These are phyloP conservation scores for Aureobasidium sp. DNA, from an alignment of 2,329 filamentous ascomycete genomes.

Conservation along the genomic window DNA sequence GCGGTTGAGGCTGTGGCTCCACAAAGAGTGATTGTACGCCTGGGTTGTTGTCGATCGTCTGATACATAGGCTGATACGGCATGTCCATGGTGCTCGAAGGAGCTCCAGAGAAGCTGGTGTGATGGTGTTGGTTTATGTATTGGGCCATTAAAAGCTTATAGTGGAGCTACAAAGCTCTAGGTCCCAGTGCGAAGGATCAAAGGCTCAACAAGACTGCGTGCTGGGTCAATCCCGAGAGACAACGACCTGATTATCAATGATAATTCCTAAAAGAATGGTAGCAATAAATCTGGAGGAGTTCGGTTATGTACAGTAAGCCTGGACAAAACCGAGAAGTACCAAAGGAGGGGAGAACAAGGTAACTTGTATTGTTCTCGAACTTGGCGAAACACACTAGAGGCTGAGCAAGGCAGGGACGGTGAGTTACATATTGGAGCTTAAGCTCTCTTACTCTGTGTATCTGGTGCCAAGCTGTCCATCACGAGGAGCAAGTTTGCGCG, in stretches of 20 bases:
- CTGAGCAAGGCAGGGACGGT: not conserved
- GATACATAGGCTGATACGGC: not conserved
- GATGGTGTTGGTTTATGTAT: not conserved
- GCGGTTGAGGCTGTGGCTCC: not conserved
- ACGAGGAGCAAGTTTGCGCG: conserved; percentile 9
- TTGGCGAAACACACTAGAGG: conserved; percentile 4
- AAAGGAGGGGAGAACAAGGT: conserved; percentile 8
- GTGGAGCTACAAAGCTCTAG: not conserved
- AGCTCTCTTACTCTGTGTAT: not conserved
- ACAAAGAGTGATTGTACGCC: not conserved
- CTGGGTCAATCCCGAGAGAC: not conserved
- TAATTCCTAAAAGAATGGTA: not conserved
- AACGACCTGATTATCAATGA: not conserved
- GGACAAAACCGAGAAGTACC: not conserved
- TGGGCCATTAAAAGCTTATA: not conserved
- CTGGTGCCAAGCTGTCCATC: conserved; percentile 2
- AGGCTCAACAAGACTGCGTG: not conserved
- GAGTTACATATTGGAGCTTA: conserved; percentile 1
- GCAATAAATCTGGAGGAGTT: not conserved
- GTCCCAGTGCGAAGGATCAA: not conserved
- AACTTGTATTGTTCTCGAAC: conserved; percentile 8
- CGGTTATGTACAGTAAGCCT: conserved; percentile 1
- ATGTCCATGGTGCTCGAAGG: not conserved
- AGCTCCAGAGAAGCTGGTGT: not conserved
- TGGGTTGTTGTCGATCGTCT: not conserved